Evolutionary conservation across 441 rosid species (phyloP).

Genomic region (Populus trichocarpa): DNA sequence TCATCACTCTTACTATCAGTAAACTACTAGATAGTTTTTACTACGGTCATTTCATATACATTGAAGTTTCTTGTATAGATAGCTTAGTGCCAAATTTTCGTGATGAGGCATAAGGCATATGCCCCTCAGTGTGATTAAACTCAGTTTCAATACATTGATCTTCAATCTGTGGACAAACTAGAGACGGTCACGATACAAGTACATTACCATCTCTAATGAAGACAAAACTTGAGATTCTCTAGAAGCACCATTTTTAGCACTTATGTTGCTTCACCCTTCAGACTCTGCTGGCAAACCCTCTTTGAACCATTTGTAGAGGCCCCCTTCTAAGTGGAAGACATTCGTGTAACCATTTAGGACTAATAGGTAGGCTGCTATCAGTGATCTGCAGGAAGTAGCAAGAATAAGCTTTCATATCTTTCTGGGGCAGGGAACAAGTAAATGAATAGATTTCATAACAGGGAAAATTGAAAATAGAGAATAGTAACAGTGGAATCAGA

Average conservation of each 20-base stretch:
- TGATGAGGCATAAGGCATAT: not conserved
- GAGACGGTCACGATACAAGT: not conserved
- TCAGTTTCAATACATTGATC: not conserved
- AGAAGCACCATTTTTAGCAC: constrained; percentile 10
- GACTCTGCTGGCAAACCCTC: constrained; percentile 66
- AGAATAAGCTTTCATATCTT: not conserved
- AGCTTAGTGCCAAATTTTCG: not conserved
- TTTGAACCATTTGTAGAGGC: constrained; percentile 75
- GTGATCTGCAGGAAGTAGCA: constrained; percentile 55
- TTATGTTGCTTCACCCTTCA: constrained; percentile 33
- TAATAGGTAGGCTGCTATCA: constrained; percentile 87
- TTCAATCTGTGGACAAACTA: not conserved
- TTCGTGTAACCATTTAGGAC: constrained; percentile 78
- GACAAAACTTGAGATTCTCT: constrained; percentile 28
- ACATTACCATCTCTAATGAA: not conserved
- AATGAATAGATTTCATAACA: no score
- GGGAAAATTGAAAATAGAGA: not conserved
- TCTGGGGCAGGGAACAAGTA: not conserved
- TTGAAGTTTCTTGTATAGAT: not conserved
- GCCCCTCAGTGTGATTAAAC: not conserved
- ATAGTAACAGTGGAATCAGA: not conserved
- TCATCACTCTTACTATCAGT: not conserved
- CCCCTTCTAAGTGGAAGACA: constrained; percentile 87
- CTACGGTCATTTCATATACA: not conserved
- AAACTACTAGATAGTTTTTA: not conserved